Percentiles rank a stretch among this genome's conserved stretches.
These are phyloP conservation scores for Suhomyces xylopsoci DNA, from an alignment of 805 yeast genomes.

Conservation along the genomic window DNA sequence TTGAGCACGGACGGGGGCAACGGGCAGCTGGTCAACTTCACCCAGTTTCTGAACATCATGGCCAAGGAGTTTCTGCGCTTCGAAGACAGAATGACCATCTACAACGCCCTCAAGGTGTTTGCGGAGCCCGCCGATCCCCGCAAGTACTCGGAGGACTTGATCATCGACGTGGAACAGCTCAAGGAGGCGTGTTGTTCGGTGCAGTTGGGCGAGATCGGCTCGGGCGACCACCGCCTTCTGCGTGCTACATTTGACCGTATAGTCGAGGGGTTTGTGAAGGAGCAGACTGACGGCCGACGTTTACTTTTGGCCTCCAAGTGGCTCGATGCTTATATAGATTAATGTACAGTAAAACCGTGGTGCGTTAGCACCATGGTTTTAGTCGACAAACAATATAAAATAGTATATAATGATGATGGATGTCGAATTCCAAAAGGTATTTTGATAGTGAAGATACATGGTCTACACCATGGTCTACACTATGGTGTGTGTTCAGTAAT, in stretches of 20 bases:
- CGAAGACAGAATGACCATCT: constrained; percentile 48
- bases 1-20: constrained; percentile 24
- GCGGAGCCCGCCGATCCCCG: constrained; percentile 24
- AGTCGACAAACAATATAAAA: no score
- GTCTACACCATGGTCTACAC: no score
- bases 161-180: constrained; percentile 48
- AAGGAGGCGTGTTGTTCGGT: constrained; percentile 46
- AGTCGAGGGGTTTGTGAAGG: constrained; percentile 53
- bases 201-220: constrained; percentile 43
- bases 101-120: constrained; percentile 59
- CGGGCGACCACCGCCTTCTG: constrained; percentile 44
- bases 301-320: constrained; percentile 63
- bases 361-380: no score
- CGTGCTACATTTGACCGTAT: constrained; percentile 48
- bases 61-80: constrained; percentile 51
- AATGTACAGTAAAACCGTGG: no score
- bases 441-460: no score
- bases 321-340: constrained; percentile 50
- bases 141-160: constrained; percentile 30
- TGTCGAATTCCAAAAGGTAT: no score
- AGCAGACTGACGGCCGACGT: constrained; percentile 55
- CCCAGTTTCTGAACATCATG: constrained; percentile 64
- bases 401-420: no score
- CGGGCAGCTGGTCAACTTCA: constrained; percentile 50
- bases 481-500: no score